Conservation (phyloP, 768 basidiomycete genomes). For the Pholiota conissans region DNA sequence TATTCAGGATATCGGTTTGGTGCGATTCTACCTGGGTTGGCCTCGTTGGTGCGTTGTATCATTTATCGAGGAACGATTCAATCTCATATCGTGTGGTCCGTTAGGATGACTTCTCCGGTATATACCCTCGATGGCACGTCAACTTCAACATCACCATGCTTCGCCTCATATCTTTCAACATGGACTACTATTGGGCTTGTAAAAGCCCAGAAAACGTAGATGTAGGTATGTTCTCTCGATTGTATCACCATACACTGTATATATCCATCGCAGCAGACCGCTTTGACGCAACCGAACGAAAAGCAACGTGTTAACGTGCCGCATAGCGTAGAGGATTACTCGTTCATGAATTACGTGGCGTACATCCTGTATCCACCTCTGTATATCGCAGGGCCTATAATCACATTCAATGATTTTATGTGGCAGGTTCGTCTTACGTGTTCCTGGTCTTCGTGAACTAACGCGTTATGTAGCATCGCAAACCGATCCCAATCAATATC, state of each 20-base stretch:
- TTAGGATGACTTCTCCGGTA: slow-evolving; percentile 70
- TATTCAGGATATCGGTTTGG: slow-evolving; percentile 74
- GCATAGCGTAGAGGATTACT: slow-evolving; percentile 62
- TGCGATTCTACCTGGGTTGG: slow-evolving; percentile 52
- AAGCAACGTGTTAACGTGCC: slow-evolving; percentile 59
- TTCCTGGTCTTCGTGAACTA: not conserved
- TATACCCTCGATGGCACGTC: slow-evolving; percentile 91
- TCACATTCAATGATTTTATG: slow-evolving; percentile 94
- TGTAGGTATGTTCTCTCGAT: slow-evolving; percentile 34
- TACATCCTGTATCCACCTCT: slow-evolving; percentile 92
- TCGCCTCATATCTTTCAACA: slow-evolving; percentile 86
- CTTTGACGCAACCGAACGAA: slow-evolving; percentile 36
- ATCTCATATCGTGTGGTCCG: slow-evolving; percentile 7
- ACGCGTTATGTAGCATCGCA: slow-evolving; percentile 49
- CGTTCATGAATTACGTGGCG: slow-evolving; percentile 71
- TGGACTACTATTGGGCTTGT: slow-evolving; percentile 91
- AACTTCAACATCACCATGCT: slow-evolving; percentile 97
- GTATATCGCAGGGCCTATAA: slow-evolving; percentile 94
- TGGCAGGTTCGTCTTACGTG: slow-evolving; percentile 69
- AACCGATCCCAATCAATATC: slow-evolving; percentile 46
- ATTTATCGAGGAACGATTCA: not conserved
- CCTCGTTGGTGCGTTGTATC: slow-evolving; percentile 55
- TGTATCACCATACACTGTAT: not conserved
- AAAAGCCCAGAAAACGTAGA: slow-evolving; percentile 36
- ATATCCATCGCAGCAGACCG: slow-evolving; percentile 10